A percentile compares a stretch with the other conserved stretches of the same genome.
phyloP scores from a whole-genome alignment of 768 basidiomycete genomes.

The Scleroderma citrinum region DNA sequence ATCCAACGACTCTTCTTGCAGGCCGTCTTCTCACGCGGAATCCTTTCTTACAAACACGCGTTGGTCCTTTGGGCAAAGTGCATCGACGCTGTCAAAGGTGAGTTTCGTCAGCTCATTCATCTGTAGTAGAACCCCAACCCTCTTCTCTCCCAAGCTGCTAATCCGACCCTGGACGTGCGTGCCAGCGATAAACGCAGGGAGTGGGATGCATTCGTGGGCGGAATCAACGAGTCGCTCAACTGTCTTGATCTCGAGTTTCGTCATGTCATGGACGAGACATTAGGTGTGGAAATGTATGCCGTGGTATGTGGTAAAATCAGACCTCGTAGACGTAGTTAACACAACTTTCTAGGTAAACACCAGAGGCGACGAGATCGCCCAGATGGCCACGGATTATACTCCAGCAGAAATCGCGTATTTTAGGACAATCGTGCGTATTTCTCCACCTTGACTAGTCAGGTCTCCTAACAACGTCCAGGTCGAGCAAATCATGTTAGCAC shows the following conservation, averaged over 20 bases:
- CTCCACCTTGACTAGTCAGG: neutral
- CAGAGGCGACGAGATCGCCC: conserved; percentile 76
- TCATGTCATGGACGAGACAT: conserved; percentile 53
- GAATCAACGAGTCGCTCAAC: conserved; percentile 59
- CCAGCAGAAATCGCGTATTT: conserved; percentile 78
- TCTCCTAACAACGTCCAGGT: conserved; percentile 43
- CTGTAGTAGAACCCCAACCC: neutral
- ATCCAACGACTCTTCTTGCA: conserved; percentile 77
- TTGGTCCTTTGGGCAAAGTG: conserved; percentile 63
- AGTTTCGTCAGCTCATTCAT: neutral
- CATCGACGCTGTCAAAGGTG: conserved; percentile 63
- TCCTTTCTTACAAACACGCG: conserved; percentile 60
- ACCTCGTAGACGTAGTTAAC: neutral
- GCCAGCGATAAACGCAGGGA: conserved; percentile 37
- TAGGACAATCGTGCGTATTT: conserved; percentile 62
- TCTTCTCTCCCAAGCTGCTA: conserved; percentile 37
- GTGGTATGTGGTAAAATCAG: conserved; percentile 44
- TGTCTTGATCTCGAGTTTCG: conserved; percentile 71
- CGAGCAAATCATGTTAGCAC: conserved; percentile 82
- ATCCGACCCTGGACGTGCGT: conserved; percentile 43
- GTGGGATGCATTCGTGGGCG: conserved; percentile 56
- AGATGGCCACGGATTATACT: conserved; percentile 79
- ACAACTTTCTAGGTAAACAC: conserved; percentile 56
- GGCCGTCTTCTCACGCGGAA: conserved; percentile 63
- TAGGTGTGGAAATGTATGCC: conserved; percentile 59